These are phyloP conservation scores for Lomentospora prolificans DNA, from an alignment of 2,329 filamentous ascomycete genomes.

Conservation along the genomic window DNA sequence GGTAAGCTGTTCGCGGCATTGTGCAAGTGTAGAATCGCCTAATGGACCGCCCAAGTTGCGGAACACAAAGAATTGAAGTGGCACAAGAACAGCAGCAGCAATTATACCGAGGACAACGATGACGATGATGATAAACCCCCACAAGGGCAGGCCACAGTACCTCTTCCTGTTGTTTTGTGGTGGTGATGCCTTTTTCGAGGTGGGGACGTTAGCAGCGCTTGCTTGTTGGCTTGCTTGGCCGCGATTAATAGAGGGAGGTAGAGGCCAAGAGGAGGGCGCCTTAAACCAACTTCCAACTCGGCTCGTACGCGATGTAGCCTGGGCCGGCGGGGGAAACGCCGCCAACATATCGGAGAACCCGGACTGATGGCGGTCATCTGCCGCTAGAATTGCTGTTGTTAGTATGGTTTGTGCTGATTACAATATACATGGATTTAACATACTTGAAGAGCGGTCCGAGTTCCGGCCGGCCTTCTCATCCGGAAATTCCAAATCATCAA, in stretches of 20 bases:
- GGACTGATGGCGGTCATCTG: conserved; percentile 36
- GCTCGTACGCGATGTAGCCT: conserved; percentile 35
- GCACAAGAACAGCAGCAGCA: conserved; percentile 73
- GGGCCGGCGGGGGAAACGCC: conserved; percentile 53
- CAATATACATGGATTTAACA: conserved; percentile 12
- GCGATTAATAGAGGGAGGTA: conserved; percentile 23
- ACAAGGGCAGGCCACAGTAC: conserved; percentile 77
- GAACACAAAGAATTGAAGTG: conserved; percentile 55
- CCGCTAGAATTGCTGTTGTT: conserved; percentile 12
- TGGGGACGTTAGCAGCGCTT: conserved; percentile 12
- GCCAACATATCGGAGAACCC: conserved; percentile 56
- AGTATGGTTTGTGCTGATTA: not conserved
- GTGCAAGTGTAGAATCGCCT: conserved; percentile 26
- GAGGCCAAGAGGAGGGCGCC: conserved; percentile 36
- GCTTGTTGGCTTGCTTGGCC: conserved; percentile 8
- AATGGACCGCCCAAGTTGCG: conserved; percentile 23
- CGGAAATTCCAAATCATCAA: conserved; percentile 44
- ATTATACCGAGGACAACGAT: conserved; percentile 63
- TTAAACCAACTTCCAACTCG: conserved; percentile 33
- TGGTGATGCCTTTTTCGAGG: not conserved
- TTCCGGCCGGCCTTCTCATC: conserved; percentile 30
- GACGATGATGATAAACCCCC: conserved; percentile 59
- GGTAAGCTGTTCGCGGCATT: conserved; percentile 51
- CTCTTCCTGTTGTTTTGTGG: conserved; percentile 23
- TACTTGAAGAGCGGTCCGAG: conserved; percentile 25